Percentiles rank a stretch among this genome's conserved stretches.
Conservation (phyloP, 305 asterid species). For the Fraxinus sp. region DNA sequence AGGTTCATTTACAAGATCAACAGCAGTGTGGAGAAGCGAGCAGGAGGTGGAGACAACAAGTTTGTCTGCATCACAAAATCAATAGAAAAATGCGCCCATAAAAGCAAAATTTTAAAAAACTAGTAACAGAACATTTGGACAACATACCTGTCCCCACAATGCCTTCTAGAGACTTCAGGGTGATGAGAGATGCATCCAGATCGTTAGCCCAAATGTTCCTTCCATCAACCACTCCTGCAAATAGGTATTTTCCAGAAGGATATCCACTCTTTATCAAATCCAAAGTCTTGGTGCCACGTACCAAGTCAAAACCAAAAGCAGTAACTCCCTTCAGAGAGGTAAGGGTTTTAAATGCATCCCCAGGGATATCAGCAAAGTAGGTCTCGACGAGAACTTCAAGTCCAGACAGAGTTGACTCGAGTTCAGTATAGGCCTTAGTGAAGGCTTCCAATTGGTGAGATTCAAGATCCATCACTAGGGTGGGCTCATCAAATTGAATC, state of each 20-base stretch:
- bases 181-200: conserved; percentile 61
- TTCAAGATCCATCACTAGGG: conserved; percentile 84
- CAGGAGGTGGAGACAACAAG: conserved; percentile 87
- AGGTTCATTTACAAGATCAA: conserved; percentile 78
- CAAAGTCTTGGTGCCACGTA: conserved; percentile 79
- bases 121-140: conserved; percentile 1
- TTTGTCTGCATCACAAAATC: conserved; percentile 46
- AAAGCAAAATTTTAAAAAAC: not conserved
- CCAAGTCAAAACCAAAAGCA: conserved; percentile 85
- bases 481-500: conserved; percentile 97
- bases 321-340: conserved; percentile 67
- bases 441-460: conserved; percentile 82
- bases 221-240: conserved; percentile 96
- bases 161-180: conserved; percentile 67
- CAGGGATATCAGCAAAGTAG: conserved; percentile 89
- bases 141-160: conserved; percentile 81
- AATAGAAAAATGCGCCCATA: conserved; percentile 3
- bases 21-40: conserved; percentile 93
- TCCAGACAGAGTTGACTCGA: conserved; percentile 71
- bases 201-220: conserved; percentile 98
- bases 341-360: conserved; percentile 66
- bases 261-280: conserved; percentile 76
- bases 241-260: conserved; percentile 85
- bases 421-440: conserved; percentile 75
- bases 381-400: conserved; percentile 63